A percentile compares a stretch with the other conserved stretches of the same genome.
phyloP scores from a whole-genome alignment of 805 yeast species.

The Candida nanaspora region DNA sequence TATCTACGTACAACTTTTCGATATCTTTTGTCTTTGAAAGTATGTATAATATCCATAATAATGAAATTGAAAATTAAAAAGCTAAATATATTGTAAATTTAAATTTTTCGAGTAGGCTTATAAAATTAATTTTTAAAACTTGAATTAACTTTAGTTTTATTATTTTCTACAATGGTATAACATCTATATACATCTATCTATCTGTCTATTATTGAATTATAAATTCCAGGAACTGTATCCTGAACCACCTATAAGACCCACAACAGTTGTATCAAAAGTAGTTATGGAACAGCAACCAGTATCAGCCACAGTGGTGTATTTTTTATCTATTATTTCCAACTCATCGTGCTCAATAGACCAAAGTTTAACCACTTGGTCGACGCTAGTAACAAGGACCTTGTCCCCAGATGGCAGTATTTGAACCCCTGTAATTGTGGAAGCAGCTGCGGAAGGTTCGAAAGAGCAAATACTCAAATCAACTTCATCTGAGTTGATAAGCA shows the following conservation, averaged over 20 bases:
- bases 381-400: slow-evolving; percentile 58
- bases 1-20: background rate
- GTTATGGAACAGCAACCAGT: slow-evolving; percentile 64
- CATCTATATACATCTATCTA: background rate
- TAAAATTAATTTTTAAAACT: too few species aligned
- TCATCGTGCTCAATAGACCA: slow-evolving; percentile 44
- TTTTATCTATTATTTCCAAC: slow-evolving; percentile 28
- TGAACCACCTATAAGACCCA: slow-evolving; percentile 67
- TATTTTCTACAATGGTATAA: too few species aligned
- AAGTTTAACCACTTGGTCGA: slow-evolving; percentile 68
- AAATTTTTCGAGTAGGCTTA: too few species aligned
- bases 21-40: background rate
- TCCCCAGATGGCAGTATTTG: slow-evolving; percentile 21
- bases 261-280: slow-evolving; percentile 16
- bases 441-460: slow-evolving; percentile 56
- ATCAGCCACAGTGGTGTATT: slow-evolving; percentile 82
- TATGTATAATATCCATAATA: too few species aligned
- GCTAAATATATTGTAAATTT: too few species aligned
- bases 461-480: slow-evolving; percentile 22
- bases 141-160: too few species aligned
- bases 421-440: slow-evolving; percentile 78
- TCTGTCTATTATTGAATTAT: slow-evolving; percentile 1
- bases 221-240: slow-evolving; percentile 41
- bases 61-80: too few species aligned
- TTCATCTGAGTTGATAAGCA: slow-evolving; percentile 17